Conservation (phyloP, 1,139 yeast genomes). For the Fermentozyma sake region DNA sequence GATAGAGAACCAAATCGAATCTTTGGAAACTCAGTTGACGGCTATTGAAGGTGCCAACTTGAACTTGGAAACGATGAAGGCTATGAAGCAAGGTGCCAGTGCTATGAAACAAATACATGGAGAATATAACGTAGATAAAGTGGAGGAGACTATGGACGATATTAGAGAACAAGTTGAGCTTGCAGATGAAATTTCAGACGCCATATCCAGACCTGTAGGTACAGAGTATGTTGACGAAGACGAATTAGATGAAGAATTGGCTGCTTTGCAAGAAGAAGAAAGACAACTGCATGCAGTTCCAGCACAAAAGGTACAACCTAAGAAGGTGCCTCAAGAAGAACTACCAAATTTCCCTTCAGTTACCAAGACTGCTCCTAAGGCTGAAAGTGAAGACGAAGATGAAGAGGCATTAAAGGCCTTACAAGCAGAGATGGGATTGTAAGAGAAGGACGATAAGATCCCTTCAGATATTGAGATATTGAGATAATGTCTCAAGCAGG, state of each 20-base stretch:
- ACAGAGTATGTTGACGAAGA: constrained; percentile 70
- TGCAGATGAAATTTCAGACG: constrained; percentile 93
- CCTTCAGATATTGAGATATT: no score
- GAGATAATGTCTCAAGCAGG: no score
- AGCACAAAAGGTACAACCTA: constrained; percentile 13
- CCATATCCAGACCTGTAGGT: constrained; percentile 88
- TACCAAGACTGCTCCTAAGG: constrained; percentile 25
- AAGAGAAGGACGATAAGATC: no score
- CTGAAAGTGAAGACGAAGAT: constrained; percentile 57
- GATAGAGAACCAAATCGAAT: constrained; percentile 83
- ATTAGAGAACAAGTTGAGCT: constrained; percentile 94
- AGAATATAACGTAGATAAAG: constrained; percentile 92
- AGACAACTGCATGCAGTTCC: constrained; percentile 39
- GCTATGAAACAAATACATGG: constrained; percentile 97
- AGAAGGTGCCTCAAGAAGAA: constrained; percentile 16
- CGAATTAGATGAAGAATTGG: constrained; percentile 87
- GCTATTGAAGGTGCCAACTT: constrained; percentile 93
- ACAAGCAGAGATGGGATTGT: constrained; percentile 94
- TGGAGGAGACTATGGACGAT: constrained; percentile 98
- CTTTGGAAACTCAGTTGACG: constrained; percentile 81
- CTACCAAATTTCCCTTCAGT: constrained; percentile 51
- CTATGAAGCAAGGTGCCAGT: constrained; percentile 95
- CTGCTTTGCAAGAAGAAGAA: constrained; percentile 81
- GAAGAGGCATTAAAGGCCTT: constrained; percentile 86
- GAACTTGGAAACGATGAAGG: constrained; percentile 96